Evolutionary conservation across 106 monocot species (phyloP).

Genomic region (Platanthera zijinensis): DNA sequence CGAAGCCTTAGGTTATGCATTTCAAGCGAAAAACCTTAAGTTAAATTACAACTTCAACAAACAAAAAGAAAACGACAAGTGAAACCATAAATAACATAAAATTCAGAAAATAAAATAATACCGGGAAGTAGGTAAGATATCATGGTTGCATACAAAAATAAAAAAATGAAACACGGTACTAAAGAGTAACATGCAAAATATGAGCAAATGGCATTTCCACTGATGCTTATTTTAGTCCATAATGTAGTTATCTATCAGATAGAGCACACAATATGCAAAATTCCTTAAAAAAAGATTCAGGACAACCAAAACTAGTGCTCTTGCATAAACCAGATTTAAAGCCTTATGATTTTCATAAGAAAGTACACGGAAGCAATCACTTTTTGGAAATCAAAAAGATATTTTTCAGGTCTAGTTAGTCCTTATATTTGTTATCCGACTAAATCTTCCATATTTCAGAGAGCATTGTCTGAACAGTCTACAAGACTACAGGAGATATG

Average conservation of each 20-base stretch:
- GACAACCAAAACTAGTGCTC: not conserved
- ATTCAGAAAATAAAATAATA: not conserved
- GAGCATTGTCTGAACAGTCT: not conserved
- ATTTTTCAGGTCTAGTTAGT: not conserved
- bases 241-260: not conserved
- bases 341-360: not conserved
- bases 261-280: not conserved
- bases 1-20: not conserved
- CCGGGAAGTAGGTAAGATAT: not conserved
- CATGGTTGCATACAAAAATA: not conserved
- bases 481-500: not conserved
- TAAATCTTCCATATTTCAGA: not conserved
- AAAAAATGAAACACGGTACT: not conserved
- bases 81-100: not conserved
- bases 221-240: not conserved
- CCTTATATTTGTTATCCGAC: not conserved
- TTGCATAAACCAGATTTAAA: not conserved
- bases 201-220: not conserved
- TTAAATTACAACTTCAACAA: not conserved
- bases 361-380: not conserved
- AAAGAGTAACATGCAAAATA: not conserved
- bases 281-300: not conserved
- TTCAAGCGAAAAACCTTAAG: not conserved
- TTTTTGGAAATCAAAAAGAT: not conserved
- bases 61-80: not conserved